Conservation (phyloP, 306 rosid genomes). For the Sindora glabra region DNA sequence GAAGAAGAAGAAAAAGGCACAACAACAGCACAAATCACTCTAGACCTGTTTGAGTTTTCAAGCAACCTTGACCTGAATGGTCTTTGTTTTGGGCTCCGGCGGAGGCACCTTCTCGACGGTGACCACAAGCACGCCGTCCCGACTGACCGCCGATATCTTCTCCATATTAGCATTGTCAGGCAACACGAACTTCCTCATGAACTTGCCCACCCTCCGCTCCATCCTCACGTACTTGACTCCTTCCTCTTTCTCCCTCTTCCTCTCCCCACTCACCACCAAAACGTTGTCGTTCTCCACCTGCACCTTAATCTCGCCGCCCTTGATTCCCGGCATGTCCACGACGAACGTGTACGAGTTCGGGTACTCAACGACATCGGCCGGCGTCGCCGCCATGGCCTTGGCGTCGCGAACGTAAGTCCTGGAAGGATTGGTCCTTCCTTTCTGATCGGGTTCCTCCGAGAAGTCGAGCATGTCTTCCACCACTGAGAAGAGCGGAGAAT, state of each 20-base stretch:
- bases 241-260: constrained; percentile 30
- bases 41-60: not conserved
- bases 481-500: constrained; percentile 14
- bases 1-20: no score
- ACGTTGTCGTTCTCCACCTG: constrained; percentile 31
- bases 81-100: constrained; percentile 38
- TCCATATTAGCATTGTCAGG: constrained; percentile 37
- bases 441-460: constrained; percentile 23
- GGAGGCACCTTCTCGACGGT: constrained; percentile 28
- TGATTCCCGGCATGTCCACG: constrained; percentile 35
- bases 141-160: constrained; percentile 20
- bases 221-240: constrained; percentile 36
- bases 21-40: no score
- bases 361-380: constrained; percentile 29
- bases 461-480: constrained; percentile 41
- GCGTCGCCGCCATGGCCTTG: constrained; percentile 35
- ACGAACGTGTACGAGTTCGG: constrained; percentile 11
- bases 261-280: constrained; percentile 39
- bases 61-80: constrained; percentile 15
- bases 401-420: constrained; percentile 23
- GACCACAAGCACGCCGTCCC: constrained; percentile 37
- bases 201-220: constrained; percentile 55
- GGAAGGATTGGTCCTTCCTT: constrained; percentile 27
- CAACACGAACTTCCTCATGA: constrained; percentile 34
- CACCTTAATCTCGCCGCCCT: constrained; percentile 19